Conservation (phyloP, 371 early-diverging fungal species). For the Nematocida major region DNA sequence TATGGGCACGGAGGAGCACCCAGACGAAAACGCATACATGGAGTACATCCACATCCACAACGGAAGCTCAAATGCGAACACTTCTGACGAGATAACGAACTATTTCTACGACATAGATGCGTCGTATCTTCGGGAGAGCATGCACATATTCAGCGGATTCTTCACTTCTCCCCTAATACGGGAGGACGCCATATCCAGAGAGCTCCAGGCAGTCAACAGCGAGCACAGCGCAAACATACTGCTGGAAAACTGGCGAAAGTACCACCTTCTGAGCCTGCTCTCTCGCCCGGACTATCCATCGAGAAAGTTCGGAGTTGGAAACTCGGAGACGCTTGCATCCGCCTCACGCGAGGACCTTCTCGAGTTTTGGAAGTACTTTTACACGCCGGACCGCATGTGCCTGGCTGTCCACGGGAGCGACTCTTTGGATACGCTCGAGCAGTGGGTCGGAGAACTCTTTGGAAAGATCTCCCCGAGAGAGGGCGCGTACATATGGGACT, state of each 20-base stretch:
- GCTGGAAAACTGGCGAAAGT: constrained; percentile 40
- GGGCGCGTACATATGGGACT: background rate
- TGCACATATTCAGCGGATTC: constrained; percentile 70
- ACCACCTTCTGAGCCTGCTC: constrained; percentile 40
- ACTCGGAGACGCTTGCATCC: constrained; percentile 45
- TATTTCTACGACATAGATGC: constrained; percentile 86
- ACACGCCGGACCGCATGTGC: constrained; percentile 55
- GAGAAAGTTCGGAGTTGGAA: constrained; percentile 56
- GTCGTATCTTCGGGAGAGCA: constrained; percentile 74
- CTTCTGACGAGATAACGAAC: constrained; percentile 74
- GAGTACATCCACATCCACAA: constrained; percentile 76
- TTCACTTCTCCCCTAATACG: constrained; percentile 61
- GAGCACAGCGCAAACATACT: constrained; percentile 57
- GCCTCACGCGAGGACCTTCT: constrained; percentile 50
- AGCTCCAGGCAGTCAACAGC: constrained; percentile 62
- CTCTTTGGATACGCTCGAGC: constrained; percentile 42
- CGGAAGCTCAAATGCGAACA: constrained; percentile 88
- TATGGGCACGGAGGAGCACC: constrained; percentile 68
- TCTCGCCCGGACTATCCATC: constrained; percentile 20
- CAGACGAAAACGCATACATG: constrained; percentile 58
- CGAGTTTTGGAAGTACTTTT: constrained; percentile 54
- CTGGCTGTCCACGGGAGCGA: constrained; percentile 56
- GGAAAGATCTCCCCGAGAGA: background rate
- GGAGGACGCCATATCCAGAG: constrained; percentile 56
- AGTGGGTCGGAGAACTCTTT: constrained; percentile 36